These are phyloP conservation scores for Misopates orontium DNA, from an alignment of 257 asterid species.

Conservation along the genomic window DNA sequence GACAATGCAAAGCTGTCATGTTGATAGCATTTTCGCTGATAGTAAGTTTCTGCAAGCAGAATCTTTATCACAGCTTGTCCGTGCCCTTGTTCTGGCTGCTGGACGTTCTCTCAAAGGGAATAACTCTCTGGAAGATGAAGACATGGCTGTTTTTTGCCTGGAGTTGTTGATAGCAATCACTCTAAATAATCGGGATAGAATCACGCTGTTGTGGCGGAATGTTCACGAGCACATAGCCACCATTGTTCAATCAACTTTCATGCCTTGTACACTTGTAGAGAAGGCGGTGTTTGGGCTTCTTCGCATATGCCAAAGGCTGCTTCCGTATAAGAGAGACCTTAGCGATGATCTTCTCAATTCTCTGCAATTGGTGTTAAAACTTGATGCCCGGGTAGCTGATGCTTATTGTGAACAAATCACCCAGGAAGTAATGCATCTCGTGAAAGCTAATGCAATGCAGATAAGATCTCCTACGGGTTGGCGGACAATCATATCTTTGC, in stretches of 20 bases:
- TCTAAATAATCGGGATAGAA: constrained; percentile 82
- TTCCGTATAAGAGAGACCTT: constrained; percentile 86
- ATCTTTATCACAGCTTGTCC: constrained; percentile 85
- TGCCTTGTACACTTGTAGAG: constrained; percentile 92
- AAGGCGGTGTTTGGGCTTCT: constrained; percentile 95
- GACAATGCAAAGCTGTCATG: constrained; percentile 92
- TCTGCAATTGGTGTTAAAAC: constrained; percentile 84
- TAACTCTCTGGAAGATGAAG: constrained; percentile 89
- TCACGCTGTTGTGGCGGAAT: constrained; percentile 87
- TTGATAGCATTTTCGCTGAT: constrained; percentile 89
- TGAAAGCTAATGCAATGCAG: constrained; percentile 78
- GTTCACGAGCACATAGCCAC: constrained; percentile 90
- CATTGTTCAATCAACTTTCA: constrained; percentile 88
- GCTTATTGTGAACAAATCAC: constrained; percentile 96
- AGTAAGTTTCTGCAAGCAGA: constrained; percentile 88
- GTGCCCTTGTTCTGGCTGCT: constrained; percentile 94
- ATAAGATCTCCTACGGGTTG: constrained; percentile 81
- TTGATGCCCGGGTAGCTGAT: constrained; percentile 90
- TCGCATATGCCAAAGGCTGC: constrained; percentile 85
- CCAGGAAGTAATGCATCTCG: constrained; percentile 87
- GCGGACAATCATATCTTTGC: constrained; percentile 77
- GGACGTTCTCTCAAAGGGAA: constrained; percentile 90
- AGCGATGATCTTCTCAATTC: constrained; percentile 86
- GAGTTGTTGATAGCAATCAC: constrained; percentile 91
- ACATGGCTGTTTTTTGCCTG: constrained; percentile 94